Evolutionary conservation across 225 moss, liverwort and hornwort genomes (phyloP), one percentile per base, ranked within the genome.

Genomic region (Marchantia paleacea): DNA sequence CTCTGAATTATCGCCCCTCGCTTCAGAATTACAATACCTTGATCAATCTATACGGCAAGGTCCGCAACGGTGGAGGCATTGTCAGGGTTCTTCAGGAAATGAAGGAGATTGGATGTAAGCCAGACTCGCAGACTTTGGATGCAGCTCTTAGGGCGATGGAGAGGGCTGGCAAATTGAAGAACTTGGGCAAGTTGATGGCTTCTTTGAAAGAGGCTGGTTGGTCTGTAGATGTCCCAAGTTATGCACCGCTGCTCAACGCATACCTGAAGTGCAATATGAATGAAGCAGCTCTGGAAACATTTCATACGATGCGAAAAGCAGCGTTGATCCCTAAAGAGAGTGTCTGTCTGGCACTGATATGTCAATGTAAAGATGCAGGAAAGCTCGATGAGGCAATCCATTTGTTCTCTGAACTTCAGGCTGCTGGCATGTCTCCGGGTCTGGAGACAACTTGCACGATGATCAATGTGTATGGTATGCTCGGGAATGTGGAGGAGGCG

Each of bases 371-470:
- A 83, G 90, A 91, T 77, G 91, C 89, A 12, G 91, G 93, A 18
- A 89, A 91, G 86, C 86, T 88, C 22, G 90, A 88, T 15, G 93
- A 93, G 68, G 92, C 91, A 18, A 80, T 85, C 47, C 75, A 79
- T 64, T 91, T 97, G 65, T 95, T 93, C 76, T 81, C 69, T 73
- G 93, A 97, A 80, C 87, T 97, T 83, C 89, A 90, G 79, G 84
- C 82, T 67, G 88, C 90, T 55, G 95, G 93, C 53, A 93, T 92
- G 14, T 73, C 73, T 70, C 95, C 97, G 31, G 89, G 93, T 83
- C 79, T 95, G 73, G 93, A 95, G 82, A 92, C 85, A 71, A 88
- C 85, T 51, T 97, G 95, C 83, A 90, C 97, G 20, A 93, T 97
- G 92, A 97, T 97, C 39, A 92, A 89, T 79, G 88, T 95, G 13